phyloP scores from a whole-genome alignment of 371 early-diverging fungal genomes.

The Globomyces sp. region DNA sequence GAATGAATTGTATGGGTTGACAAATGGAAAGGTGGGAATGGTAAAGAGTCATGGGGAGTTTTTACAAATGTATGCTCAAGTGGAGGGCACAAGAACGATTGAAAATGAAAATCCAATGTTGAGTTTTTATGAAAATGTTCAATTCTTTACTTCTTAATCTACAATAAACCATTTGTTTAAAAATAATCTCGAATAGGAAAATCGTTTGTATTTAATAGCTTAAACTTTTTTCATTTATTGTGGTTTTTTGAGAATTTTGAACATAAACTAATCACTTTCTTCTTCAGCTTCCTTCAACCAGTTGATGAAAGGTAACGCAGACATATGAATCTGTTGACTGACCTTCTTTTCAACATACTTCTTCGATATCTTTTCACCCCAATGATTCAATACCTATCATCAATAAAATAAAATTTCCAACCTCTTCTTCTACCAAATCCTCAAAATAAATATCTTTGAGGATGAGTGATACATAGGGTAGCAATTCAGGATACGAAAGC shows the following conservation, averaged over 20 bases:
- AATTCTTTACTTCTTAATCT: conserved; percentile 7
- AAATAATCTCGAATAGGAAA: no score
- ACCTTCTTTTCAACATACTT: conserved; percentile 80
- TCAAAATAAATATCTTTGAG: conserved; percentile 87
- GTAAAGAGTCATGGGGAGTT: conserved; percentile 81
- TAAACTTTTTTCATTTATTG: neutral
- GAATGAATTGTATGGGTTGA: conserved; percentile 67
- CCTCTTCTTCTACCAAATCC: conserved; percentile 89
- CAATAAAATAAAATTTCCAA: no score
- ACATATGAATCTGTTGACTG: conserved; percentile 70
- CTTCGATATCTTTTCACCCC: conserved; percentile 89
- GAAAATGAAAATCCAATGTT: conserved; percentile 94
- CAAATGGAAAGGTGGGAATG: conserved; percentile 41
- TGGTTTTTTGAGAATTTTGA: conserved; percentile 28
- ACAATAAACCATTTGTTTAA: neutral
- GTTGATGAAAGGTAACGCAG: conserved; percentile 85
- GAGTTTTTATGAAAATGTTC: conserved; percentile 81
- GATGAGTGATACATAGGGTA: conserved; percentile 73
- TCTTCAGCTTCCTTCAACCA: conserved; percentile 76
- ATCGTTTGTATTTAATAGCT: no score
- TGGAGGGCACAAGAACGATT: conserved; percentile 70
- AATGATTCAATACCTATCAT: conserved; percentile 63
- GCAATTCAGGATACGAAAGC: conserved; percentile 61
- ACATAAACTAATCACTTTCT: conserved; percentile 28
- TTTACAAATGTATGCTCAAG: conserved; percentile 71